Evolutionary conservation across 1,284 basidiomycete genomes (phyloP), one percentile per base, ranked within the genome.

Genomic region (Microstroma glucosiphilum): DNA sequence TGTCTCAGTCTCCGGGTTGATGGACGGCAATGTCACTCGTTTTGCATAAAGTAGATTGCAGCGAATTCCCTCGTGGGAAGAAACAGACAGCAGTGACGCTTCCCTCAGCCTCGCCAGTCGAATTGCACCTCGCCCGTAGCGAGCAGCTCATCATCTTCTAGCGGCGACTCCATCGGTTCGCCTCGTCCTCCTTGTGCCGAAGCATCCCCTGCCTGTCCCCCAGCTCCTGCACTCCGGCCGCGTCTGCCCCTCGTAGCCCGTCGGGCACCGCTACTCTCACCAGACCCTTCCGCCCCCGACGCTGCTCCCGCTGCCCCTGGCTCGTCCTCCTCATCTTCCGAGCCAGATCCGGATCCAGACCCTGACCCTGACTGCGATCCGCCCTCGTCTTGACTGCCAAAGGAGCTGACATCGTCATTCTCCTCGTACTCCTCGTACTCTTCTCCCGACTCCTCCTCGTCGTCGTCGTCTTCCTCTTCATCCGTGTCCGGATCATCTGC

Each of bases 101-200:
- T 12, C 43, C 43, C 43, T 48, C 43, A 48, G 43, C 43, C 43
- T 21, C 66, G 68, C 74, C 75, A 76, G 46, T 78, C 77, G 58
- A 78, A 78, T 42, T 71, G 59, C 40, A 78, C 76, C 58, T 78
- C 77, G 13, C 77, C 77, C 9, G 67, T 67, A 53, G 72, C 74
- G 7, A 78, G 62, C 19, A 78, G 60, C 53, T 65, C 66, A 43
- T 78, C 75, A 23, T 76, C 71, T 23, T 75, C 77, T 13, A 69
- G 69, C 40, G 61, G 59, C 21, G 63, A 60, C 23, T 67, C 71
- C 21, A 70, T 75, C 6, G 58, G 65, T 8, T 61, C 71, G 11
- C 62, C 66, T 2, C 65, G 59, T 25, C 64, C 60, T 26, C 12
- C 60, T 61, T 2, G 40, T 17, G 40, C 61, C 40, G 49, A n/a